Evolutionary conservation across 163 green algal genomes (phyloP), one percentile per base, ranked within the genome.

Genomic region (Scenedesmus sp.): DNA sequence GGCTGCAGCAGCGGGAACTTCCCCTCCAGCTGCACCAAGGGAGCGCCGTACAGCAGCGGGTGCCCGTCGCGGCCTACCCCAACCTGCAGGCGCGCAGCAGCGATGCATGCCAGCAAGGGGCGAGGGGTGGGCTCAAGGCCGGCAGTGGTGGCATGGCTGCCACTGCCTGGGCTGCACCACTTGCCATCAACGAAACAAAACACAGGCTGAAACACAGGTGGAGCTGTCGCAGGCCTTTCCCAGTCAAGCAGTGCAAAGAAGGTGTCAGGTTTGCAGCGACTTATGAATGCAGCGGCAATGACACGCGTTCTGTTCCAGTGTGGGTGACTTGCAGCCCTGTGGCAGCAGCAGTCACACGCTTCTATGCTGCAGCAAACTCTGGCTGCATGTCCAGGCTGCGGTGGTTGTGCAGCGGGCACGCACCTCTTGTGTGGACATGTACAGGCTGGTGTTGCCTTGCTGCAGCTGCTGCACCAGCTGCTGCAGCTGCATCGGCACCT

Each of bases 341-440:
- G 9, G 51, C 51, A 22, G 51, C 51, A 70, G 26, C 26, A 84
- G n/a, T n/a, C 78, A 61, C 22, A 33, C 30, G 26, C 79, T 33
- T 13, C 51, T 61, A 53, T 13, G 43, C 40, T 68, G n/a, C 40
- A 68, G 43, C 72, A 43, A 10, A 40, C 2, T 20, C 44, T 49
- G 26, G 24, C 26, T 18, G 33, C 30, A 49, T 22, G 15, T 33
- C 30, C 81, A 49, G 46, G 30, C 13, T 26, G 51, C 81, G 44
- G 46, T 33, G 13, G 15, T 42, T 44, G 35, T 51, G 13, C 30
- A 1, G 35, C 22, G 51, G 46, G 53, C 20, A 20, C 87, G 9
- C 92, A 94, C 95, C 91, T 96, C 84, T 86, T 98, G 97, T 22
- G 96, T 96, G 2, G 96, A 97, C 16, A 99, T 91, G 94, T 99